A percentile compares a stretch with the other conserved stretches of the same genome.
phyloP scores from a whole-genome alignment of 306 rosid genomes.

The Vigna angularis region DNA sequence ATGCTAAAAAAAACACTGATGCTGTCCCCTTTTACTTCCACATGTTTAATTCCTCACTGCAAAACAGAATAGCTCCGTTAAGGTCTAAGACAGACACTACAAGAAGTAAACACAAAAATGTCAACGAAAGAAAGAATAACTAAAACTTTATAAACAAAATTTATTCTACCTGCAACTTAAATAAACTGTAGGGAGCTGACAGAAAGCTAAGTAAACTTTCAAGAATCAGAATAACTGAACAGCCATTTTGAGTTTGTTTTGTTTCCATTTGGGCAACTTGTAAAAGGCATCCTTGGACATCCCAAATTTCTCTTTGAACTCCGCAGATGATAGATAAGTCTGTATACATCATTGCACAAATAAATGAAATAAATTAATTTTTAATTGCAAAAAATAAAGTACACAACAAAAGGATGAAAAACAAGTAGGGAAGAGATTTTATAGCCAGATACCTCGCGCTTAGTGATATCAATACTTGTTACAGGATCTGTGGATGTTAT shows the following conservation, averaged over 20 bases:
- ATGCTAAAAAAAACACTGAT: conserved; percentile 72
- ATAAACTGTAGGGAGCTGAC: conserved; percentile 57
- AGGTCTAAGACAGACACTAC: conserved; percentile 26
- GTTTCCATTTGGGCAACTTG: conserved; percentile 95
- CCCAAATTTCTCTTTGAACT: conserved; percentile 82
- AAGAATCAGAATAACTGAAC: conserved; percentile 77
- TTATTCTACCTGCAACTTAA: conserved; percentile 57
- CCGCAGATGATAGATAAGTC: conserved; percentile 84
- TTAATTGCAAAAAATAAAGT: not conserved
- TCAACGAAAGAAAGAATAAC: conserved; percentile 26
- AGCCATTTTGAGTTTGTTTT: conserved; percentile 91
- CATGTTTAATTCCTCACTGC: conserved; percentile 57
- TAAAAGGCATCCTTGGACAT: conserved; percentile 80
- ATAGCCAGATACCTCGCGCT: conserved; percentile 73
- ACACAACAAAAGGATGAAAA: not conserved
- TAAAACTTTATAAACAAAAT: conserved; percentile 47
- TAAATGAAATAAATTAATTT: not conserved
- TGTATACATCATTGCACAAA: conserved; percentile 47
- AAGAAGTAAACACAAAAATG: conserved; percentile 14
- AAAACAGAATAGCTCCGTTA: conserved; percentile 43
- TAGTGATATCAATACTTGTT: conserved; percentile 80
- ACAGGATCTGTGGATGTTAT: conserved; percentile 67
- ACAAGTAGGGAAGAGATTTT: not conserved
- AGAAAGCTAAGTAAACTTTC: conserved; percentile 42
- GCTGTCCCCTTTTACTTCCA: conserved; percentile 75